Conservation (phyloP, 1,284 basidiomycete genomes). For the Tilletia horrida region DNA sequence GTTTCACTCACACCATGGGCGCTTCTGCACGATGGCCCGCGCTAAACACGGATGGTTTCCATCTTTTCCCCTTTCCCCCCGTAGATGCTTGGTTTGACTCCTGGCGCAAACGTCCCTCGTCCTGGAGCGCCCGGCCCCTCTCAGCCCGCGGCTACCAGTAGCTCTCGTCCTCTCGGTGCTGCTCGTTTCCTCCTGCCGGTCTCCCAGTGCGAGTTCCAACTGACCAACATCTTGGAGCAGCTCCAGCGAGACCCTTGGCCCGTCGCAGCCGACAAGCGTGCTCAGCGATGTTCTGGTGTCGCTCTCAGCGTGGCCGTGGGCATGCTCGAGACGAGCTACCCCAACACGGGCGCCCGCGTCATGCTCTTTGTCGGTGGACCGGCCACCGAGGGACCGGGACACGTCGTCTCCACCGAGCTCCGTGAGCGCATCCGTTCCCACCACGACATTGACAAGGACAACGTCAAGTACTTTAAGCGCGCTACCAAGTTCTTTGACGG, state of each 20-base stretch:
- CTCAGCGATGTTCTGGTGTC: constrained; percentile 92
- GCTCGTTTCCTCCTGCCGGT: constrained; percentile 90
- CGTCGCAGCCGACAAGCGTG: constrained; percentile 88
- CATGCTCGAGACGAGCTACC: constrained; percentile 91
- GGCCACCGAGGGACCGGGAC: constrained; percentile 93
- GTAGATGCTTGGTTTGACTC: constrained; percentile 79
- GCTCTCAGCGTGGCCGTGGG: constrained; percentile 91
- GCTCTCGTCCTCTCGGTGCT: constrained; percentile 67
- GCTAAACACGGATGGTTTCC: too few species aligned
- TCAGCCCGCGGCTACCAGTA: constrained; percentile 64
- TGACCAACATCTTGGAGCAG: constrained; percentile 87
- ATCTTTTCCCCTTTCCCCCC: not conserved
- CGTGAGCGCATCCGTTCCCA: constrained; percentile 98
- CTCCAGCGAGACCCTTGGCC: constrained; percentile 94
- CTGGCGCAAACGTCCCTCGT: constrained; percentile 51
- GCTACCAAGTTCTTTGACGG: constrained; percentile 97
- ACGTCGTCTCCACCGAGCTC: constrained; percentile 92
- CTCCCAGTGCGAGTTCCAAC: constrained; percentile 90
- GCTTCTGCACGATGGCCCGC: too few species aligned
- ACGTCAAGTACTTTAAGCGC: constrained; percentile 95
- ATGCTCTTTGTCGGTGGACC: constrained; percentile 96
- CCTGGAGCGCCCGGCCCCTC: constrained; percentile 59
- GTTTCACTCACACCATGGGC: not conserved
- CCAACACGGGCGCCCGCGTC: constrained; percentile 90
- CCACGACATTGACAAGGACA: constrained; percentile 97